phyloP scores from a whole-genome alignment of 306 rosid species.

The Mucuna pruriens region DNA sequence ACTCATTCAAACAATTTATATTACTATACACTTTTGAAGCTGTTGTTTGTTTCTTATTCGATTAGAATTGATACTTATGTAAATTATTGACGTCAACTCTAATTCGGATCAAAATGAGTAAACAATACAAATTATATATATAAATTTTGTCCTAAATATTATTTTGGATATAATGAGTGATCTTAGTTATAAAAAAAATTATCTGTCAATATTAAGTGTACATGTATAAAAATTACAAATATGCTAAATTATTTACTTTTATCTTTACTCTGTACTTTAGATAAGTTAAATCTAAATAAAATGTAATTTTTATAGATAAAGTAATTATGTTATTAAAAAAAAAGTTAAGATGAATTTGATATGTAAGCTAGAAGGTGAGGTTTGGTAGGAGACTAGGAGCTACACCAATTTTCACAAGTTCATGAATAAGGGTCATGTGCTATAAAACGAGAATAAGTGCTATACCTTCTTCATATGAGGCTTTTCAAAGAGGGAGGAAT shows the following conservation, averaged over 20 bases:
- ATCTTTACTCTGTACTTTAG: neutral
- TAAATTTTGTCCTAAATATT: too few relatives aligned
- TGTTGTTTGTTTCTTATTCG: too few relatives aligned
- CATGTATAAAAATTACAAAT: neutral
- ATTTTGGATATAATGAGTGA: neutral
- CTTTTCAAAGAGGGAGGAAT: neutral
- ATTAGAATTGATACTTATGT: too few relatives aligned
- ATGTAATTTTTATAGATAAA: neutral
- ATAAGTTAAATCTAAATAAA: neutral
- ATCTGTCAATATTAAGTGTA: neutral
- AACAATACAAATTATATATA: too few relatives aligned
- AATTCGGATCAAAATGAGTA: too few relatives aligned
- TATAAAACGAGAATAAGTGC: neutral
- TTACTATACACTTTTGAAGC: too few relatives aligned
- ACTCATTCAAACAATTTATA: too few relatives aligned
- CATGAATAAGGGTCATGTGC: slow-evolving; percentile 25
- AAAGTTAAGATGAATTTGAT: neutral
- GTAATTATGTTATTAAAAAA: slow-evolving; percentile 1
- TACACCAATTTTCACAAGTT: neutral
- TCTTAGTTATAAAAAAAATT: neutral
- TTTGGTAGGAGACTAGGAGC: slow-evolving; percentile 14
- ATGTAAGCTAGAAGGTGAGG: neutral
- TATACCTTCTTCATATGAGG: neutral
- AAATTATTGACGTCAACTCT: too few relatives aligned
- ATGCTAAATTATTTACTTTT: neutral